phyloP scores from a whole-genome alignment of 164 flowering plant species.

The Annona squamosa region DNA sequence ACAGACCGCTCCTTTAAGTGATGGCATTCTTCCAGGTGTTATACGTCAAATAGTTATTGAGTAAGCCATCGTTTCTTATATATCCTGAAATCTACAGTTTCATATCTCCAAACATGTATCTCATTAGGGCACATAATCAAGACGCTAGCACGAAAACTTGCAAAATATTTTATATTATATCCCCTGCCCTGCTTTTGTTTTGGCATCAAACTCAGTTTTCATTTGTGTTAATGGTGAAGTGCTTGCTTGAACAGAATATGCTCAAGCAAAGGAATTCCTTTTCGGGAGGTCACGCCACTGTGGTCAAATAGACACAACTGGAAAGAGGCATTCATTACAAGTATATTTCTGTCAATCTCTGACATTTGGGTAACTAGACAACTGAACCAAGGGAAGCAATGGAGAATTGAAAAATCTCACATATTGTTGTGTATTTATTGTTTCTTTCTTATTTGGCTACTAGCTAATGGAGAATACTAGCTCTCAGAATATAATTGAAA shows the following conservation, averaged over 20 bases:
- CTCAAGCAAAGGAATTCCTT: constrained; percentile 51
- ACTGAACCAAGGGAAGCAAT: too few species aligned
- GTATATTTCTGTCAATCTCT: constrained; percentile 27
- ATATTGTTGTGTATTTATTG: too few species aligned
- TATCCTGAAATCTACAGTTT: neutral
- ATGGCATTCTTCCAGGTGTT: constrained; percentile 87
- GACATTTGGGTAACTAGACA: too few species aligned
- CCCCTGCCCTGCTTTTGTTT: neutral
- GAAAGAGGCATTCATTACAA: constrained; percentile 86
- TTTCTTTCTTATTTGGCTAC: too few species aligned
- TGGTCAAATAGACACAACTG: constrained; percentile 63
- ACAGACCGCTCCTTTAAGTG: constrained; percentile 80
- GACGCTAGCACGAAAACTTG: too few species aligned
- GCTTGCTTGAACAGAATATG: constrained; percentile 46
- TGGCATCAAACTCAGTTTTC: neutral
- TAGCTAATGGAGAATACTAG: too few species aligned
- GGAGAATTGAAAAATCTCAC: too few species aligned
- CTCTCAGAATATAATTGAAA: too few species aligned
- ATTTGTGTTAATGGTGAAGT: neutral
- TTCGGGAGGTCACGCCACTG: constrained; percentile 72
- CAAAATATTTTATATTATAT: too few species aligned
- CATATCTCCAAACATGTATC: neutral
- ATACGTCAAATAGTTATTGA: constrained; percentile 68
- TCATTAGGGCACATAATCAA: neutral
- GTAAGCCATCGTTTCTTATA: constrained; percentile 33